Conservation (phyloP, 2,329 filamentous ascomycete genomes). For the Xylaria sp. region DNA sequence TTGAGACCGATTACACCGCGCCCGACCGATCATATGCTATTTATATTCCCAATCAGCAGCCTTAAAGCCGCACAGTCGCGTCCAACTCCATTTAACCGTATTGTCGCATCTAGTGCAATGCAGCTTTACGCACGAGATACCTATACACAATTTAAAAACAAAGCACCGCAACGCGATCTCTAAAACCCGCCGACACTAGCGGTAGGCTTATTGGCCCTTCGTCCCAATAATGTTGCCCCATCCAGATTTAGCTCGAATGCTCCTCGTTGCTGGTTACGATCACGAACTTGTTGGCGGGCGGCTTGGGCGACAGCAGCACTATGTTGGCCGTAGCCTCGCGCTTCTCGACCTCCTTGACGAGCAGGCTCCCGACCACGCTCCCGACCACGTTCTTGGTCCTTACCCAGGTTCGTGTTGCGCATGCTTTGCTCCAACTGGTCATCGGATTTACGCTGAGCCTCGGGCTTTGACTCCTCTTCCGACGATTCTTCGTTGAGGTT, state of each 20-base stretch:
- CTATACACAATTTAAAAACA: conserved; percentile 15
- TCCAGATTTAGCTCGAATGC: conserved; percentile 93
- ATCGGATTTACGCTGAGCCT: conserved; percentile 57
- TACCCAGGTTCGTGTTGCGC: conserved; percentile 78
- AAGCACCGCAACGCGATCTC: conserved; percentile 26
- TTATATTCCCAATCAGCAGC: conserved; percentile 31
- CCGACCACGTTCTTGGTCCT: conserved; percentile 63
- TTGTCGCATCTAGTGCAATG: conserved; percentile 22
- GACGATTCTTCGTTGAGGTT: conserved; percentile 77
- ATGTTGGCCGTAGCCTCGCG: conserved; percentile 88
- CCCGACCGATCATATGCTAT: conserved; percentile 37
- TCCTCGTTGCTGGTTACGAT: conserved; percentile 75
- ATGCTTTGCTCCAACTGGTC: conserved; percentile 87
- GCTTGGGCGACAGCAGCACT: conserved; percentile 85
- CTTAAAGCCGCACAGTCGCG: conserved; percentile 27
- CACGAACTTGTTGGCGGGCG: conserved; percentile 80
- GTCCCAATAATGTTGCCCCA: conserved; percentile 87
- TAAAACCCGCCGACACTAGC: conserved; percentile 55
- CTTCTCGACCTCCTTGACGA: conserved; percentile 52
- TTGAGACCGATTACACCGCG: conserved; percentile 44
- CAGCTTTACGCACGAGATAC: conserved; percentile 22
- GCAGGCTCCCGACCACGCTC: conserved; percentile 65
- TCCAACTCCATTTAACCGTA: conserved; percentile 31
- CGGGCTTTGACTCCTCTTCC: conserved; percentile 69
- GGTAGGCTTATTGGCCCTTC: conserved; percentile 67